These are phyloP conservation scores for Apophysomyces elegans DNA, from an alignment of 371 early-diverging fungal genomes.

Conservation along the genomic window DNA sequence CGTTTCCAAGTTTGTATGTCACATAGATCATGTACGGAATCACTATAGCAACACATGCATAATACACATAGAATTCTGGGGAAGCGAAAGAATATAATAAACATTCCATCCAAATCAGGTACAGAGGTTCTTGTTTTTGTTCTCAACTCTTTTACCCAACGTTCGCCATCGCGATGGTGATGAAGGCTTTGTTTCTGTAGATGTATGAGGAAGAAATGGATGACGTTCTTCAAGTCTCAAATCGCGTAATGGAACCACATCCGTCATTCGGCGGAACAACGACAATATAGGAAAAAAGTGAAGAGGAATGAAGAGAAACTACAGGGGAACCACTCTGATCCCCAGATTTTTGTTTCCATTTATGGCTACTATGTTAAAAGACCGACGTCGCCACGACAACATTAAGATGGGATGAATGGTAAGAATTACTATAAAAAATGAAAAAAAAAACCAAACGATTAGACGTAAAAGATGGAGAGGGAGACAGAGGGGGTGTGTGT, in stretches of 20 bases:
- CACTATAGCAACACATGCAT: conserved; percentile 56
- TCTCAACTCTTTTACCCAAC: conserved; percentile 23
- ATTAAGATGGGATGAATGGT: too few relatives aligned
- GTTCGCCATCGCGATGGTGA: conserved; percentile 41
- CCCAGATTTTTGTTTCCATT: background rate
- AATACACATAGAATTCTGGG: conserved; percentile 77
- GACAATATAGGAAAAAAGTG: background rate
- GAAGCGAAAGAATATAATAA: background rate
- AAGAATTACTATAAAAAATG: too few relatives aligned
- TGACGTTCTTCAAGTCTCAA: background rate
- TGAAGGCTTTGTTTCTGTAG: conserved; percentile 3
- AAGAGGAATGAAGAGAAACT: background rate
- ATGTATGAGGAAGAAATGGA: background rate
- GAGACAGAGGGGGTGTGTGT: too few relatives aligned
- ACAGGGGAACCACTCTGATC: background rate
- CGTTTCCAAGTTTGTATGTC: conserved; percentile 64
- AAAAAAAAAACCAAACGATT: too few relatives aligned
- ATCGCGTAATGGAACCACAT: conserved; percentile 1
- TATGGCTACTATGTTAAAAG: background rate
- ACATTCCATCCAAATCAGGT: background rate
- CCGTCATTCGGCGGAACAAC: background rate
- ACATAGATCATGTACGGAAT: conserved; percentile 73
- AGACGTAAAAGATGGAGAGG: too few relatives aligned
- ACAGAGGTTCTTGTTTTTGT: background rate
- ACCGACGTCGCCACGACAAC: background rate